Evolutionary conservation across 495 filamentous ascomycete species (phyloP).

Genomic region (Podospora anserina): DNA sequence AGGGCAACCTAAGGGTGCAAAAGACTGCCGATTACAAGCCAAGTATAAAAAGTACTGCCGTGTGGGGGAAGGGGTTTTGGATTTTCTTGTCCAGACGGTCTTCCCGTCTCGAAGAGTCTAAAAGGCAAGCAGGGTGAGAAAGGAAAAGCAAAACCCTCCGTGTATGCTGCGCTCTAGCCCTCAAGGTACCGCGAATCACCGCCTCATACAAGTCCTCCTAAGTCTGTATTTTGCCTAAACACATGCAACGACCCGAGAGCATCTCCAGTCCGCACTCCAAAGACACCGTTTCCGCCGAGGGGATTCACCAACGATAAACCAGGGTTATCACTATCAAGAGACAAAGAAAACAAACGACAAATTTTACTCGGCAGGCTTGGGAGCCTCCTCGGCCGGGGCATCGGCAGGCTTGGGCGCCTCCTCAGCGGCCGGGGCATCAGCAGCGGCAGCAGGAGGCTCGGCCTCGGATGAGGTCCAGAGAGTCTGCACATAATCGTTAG

Average conservation of each 20-base stretch:
- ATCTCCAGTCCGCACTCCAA: conserved; percentile 53
- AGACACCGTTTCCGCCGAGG: conserved; percentile 49
- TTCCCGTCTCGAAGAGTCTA: conserved; percentile 46
- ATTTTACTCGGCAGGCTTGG: conserved; percentile 49
- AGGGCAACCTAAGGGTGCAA: neutral
- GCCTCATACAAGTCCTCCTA: conserved; percentile 33
- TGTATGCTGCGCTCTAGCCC: conserved; percentile 42
- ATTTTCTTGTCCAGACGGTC: conserved; percentile 41
- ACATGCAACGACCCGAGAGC: conserved; percentile 49
- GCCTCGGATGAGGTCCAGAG: conserved; percentile 99
- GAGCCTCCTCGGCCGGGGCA: conserved; percentile 41
- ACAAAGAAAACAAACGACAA: conserved; percentile 31
- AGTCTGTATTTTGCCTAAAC: conserved; percentile 49
- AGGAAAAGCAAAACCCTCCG: conserved; percentile 36
- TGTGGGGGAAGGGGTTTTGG: conserved; percentile 34
- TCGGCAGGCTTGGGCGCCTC: conserved; percentile 41
- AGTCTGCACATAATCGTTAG: conserved; percentile 55
- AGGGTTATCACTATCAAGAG: conserved; percentile 35
- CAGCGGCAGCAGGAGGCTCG: conserved; percentile 67
- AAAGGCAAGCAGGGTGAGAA: conserved; percentile 45
- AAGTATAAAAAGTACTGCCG: conserved; percentile 9
- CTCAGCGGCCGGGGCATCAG: conserved; percentile 59
- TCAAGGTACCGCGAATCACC: conserved; percentile 36
- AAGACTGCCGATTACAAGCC: neutral
- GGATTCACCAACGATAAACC: conserved; percentile 41